Conservation (phyloP, 257 asterid genomes). For the Lithospermum erythrorhizon region DNA sequence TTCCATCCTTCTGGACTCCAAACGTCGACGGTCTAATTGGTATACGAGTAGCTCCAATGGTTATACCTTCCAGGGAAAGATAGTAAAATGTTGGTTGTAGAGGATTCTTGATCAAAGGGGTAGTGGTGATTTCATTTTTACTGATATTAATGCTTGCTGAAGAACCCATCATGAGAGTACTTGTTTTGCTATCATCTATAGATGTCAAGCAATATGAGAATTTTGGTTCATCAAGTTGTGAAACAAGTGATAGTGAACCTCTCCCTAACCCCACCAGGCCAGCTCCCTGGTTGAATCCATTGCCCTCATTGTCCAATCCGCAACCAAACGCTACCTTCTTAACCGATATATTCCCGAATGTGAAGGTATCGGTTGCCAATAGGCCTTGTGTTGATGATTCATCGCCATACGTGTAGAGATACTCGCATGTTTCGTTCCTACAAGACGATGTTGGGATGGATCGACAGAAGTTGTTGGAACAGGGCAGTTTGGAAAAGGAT, state of each 20-base stretch:
- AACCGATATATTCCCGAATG: slow-evolving; percentile 35
- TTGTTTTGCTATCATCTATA: slow-evolving; percentile 31
- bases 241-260: slow-evolving; percentile 63
- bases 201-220: slow-evolving; percentile 76
- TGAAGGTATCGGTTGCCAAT: slow-evolving; percentile 55
- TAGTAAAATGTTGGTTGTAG: slow-evolving; percentile 71
- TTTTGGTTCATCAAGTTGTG: slow-evolving; percentile 67
- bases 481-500: slow-evolving; percentile 33
- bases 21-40: slow-evolving; percentile 41
- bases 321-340: slow-evolving; percentile 63
- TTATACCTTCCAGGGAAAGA: slow-evolving; percentile 59
- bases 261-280: slow-evolving; percentile 84
- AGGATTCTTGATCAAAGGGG: slow-evolving; percentile 48
- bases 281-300: slow-evolving; percentile 61
- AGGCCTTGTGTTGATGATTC: slow-evolving; percentile 62
- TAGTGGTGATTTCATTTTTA: slow-evolving; percentile 12
- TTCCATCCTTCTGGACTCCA: slow-evolving; percentile 45
- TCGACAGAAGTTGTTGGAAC: slow-evolving; percentile 42
- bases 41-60: slow-evolving; percentile 50
- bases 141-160: slow-evolving; percentile 11
- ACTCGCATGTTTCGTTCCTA: slow-evolving; percentile 32
- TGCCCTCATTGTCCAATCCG: slow-evolving; percentile 62
- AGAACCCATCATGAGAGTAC: slow-evolving; percentile 62
- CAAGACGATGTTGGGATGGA: slow-evolving; percentile 47
- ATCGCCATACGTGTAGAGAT: slow-evolving; percentile 64